These are phyloP conservation scores for Phoenix dactylifera DNA, from an alignment of 176 grass and related monocot species.

Conservation along the genomic window DNA sequence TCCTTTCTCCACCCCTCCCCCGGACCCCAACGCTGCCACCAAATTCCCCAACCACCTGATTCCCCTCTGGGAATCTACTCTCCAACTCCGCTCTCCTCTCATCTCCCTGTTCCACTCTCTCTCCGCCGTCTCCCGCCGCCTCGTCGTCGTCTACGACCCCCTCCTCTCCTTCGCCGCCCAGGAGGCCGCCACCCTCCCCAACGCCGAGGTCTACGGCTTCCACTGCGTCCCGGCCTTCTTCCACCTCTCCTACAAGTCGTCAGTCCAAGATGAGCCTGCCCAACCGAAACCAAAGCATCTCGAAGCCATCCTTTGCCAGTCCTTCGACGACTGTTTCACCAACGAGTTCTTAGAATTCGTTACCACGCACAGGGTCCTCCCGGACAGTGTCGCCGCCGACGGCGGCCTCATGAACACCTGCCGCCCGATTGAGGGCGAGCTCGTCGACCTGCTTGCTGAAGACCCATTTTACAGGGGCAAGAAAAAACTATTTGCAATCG, in stretches of 20 bases:
- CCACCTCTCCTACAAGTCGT: constrained; percentile 2
- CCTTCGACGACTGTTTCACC: constrained; percentile 4
- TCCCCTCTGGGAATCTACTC: background rate
- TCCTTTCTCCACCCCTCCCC: background rate
- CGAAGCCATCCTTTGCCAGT: background rate
- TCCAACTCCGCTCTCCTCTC: constrained; percentile 3
- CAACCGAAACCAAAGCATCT: no score
- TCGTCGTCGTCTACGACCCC: constrained; percentile 6
- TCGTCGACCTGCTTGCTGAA: constrained; percentile 28
- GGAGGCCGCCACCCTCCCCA: background rate
- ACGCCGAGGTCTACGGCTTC: constrained; percentile 4
- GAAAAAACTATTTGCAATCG: constrained; percentile 42
- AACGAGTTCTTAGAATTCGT: background rate
- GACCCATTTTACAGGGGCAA: constrained; percentile 18
- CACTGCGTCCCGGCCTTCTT: background rate
- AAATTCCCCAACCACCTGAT: constrained; percentile 26
- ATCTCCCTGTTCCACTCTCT: constrained; percentile 1
- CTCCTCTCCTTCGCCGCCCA: background rate
- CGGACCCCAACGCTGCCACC: background rate
- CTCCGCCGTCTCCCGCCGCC: background rate
- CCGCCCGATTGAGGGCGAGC: constrained; percentile 24
- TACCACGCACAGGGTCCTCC: no score
- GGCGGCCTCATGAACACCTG: constrained; percentile 27
- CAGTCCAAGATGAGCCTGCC: constrained; percentile 8
- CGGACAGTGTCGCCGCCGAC: background rate